Evolutionary conservation across 2,329 filamentous ascomycete genomes (phyloP).

Genomic region (Colletotrichum coccodes): DNA sequence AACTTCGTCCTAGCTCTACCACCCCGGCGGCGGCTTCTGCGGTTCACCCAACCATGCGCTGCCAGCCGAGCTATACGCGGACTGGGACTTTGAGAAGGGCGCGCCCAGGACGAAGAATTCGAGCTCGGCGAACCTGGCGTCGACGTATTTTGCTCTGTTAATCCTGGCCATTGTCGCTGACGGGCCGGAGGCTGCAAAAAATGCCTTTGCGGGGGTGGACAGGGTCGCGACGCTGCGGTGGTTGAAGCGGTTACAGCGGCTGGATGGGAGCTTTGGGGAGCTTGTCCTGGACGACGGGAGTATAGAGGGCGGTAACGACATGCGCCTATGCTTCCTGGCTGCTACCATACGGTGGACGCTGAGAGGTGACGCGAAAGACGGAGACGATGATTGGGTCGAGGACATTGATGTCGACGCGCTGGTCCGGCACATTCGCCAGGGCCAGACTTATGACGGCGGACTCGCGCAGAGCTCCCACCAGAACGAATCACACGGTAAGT

Average conservation of each 20-base stretch:
- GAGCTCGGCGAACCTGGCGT: conserved; percentile 78
- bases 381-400: conserved; percentile 63
- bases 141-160: conserved; percentile 88
- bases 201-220: conserved; percentile 71
- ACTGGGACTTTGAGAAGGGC: conserved; percentile 33
- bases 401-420: conserved; percentile 82
- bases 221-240: conserved; percentile 76
- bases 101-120: conserved; percentile 37
- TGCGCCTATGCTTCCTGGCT: conserved; percentile 89
- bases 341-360: conserved; percentile 85
- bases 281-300: conserved; percentile 67
- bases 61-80: conserved; percentile 42
- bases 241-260: conserved; percentile 80
- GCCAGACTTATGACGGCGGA: conserved; percentile 85
- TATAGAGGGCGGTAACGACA: conserved; percentile 83
- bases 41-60: conserved; percentile 78
- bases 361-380: conserved; percentile 65
- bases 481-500: conserved; percentile 83
- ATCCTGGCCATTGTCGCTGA: conserved; percentile 67
- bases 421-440: conserved; percentile 74
- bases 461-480: conserved; percentile 77
- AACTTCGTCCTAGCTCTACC: conserved; percentile 91
- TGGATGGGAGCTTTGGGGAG: conserved; percentile 93
- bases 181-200: conserved; percentile 46
- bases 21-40: conserved; percentile 87